Conservation (phyloP, 805 yeast species). For the Yamadazyma paraphyllophila region DNA sequence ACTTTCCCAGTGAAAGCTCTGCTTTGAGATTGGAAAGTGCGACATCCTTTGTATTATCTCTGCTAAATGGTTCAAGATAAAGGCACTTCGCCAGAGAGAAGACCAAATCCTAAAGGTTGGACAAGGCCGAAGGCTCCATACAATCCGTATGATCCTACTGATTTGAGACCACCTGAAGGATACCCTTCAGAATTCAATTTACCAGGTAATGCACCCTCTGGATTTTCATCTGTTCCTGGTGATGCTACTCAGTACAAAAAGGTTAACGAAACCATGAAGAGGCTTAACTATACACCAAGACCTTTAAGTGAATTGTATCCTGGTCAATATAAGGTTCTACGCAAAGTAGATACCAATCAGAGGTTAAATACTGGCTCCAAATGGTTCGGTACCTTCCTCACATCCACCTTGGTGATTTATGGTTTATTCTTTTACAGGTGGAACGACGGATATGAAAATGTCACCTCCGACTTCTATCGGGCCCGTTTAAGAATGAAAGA, state of each 20-base stretch:
- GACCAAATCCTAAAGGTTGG: conserved; percentile 81
- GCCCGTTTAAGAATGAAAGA: conserved; percentile 57
- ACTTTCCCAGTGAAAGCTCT: too few relatives aligned
- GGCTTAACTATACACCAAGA: conserved; percentile 72
- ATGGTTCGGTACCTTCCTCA: conserved; percentile 51
- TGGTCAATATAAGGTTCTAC: conserved; percentile 72
- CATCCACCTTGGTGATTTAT: conserved; percentile 50
- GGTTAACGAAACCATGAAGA: conserved; percentile 70
- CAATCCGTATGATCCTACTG: conserved; percentile 80
- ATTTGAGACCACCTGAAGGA: conserved; percentile 75
- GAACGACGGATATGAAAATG: conserved; percentile 82
- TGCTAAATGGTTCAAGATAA: background rate
- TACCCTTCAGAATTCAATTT: conserved; percentile 78
- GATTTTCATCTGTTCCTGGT: conserved; percentile 58
- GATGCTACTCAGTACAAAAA: conserved; percentile 65
- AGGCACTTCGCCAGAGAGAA: conserved; percentile 42
- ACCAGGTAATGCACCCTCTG: conserved; percentile 58
- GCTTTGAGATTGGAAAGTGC: too few relatives aligned
- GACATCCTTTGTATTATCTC: background rate
- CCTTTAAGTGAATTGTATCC: conserved; percentile 74
- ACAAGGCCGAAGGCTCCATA: conserved; percentile 79
- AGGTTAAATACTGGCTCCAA: conserved; percentile 61
- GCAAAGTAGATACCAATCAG: conserved; percentile 52
- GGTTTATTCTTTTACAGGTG: conserved; percentile 74
- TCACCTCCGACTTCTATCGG: conserved; percentile 67